Evolutionary conservation across 306 rosid species (phyloP).

Genomic region (Trifolium repens): DNA sequence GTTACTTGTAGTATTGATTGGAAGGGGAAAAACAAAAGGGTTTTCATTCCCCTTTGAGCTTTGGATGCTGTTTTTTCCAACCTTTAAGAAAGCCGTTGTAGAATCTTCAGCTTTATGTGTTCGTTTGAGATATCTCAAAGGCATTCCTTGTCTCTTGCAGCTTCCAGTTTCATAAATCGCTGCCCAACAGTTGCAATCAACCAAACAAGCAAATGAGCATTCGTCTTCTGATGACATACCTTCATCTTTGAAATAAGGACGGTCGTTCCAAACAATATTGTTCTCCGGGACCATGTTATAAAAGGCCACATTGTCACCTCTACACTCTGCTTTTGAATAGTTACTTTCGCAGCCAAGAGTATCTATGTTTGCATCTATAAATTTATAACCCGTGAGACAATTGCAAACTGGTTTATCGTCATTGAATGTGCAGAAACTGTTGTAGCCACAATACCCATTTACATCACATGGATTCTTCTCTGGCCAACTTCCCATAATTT

Average conservation of each 20-base stretch:
- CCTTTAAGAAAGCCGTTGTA: conserved; percentile 25
- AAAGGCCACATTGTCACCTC: background rate
- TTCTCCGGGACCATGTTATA: conserved; percentile 10
- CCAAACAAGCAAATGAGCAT: conserved; percentile 39
- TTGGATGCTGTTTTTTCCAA: conserved; percentile 5
- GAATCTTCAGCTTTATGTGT: accelerated
- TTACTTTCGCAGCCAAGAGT: conserved; percentile 42
- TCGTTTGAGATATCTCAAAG: conserved; percentile 44
- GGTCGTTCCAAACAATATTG: background rate
- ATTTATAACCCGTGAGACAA: conserved; percentile 31
- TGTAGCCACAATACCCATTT: conserved; percentile 38
- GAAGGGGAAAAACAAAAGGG: background rate
- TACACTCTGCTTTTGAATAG: conserved; percentile 18
- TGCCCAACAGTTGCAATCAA: conserved; percentile 49
- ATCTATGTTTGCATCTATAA: conserved; percentile 7
- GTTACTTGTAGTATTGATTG: conserved; percentile 30
- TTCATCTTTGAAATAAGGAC: background rate
- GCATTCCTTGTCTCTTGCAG: conserved; percentile 41
- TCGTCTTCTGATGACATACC: background rate
- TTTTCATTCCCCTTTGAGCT: background rate
- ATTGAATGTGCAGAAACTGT: conserved; percentile 39
- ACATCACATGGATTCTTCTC: background rate
- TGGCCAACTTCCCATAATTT: accelerated
- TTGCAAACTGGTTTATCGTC: conserved; percentile 15
- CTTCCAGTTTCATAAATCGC: background rate